Base-by-base conservation (phyloP, 108 stramenopile species). In the Fragilaria radians region DNA sequence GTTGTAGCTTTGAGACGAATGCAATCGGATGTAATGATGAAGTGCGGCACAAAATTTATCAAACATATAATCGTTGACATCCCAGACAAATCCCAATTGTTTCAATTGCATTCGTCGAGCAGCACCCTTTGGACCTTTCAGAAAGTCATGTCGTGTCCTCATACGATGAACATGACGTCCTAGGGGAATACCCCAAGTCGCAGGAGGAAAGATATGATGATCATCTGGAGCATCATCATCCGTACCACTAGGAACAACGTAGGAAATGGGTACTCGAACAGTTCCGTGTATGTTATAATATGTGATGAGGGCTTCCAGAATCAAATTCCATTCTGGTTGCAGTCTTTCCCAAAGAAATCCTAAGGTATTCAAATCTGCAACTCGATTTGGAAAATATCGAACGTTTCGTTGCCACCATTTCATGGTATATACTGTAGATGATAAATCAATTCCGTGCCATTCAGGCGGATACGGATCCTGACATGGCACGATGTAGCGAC, bases 281-380 rank as follows among this genome's bases (percentile, higher is more conserved):
- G 86, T 34, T 1, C 80, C 84, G 36, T 79, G 19, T 1, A 87
- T 27, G 3, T 63, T 46, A 31, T 59, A 51, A 42, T 82, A 90
- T 11, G 67, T 58, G 11, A 79, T 62, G 51, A 94, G 61, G 11
- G 78, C 79, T 63, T 90, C 86, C 52, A 94, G 57, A 19, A 94
- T 68, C 30, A 88, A 59, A 61, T 90, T 86, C 85, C 82, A 94
- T 66, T 89, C 71, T 18, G 88, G 80, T 61, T 93, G 91, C 22
- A 93, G 53, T 14, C 87, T 79, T 32, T 80, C 86, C 91, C 91
- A 93, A 2, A 89, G 68, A 59, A 93, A 93, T 18, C 80, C 84
- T 5, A 93, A 42, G 62, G 69, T 45, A 52, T 87, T 89, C 24
- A 93, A 64, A 59, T 85, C 72, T 29, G 69, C 47, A 5, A 87